phyloP scores from a whole-genome alignment of 257 asterid genomes.

The Przewalskia tangutica region DNA sequence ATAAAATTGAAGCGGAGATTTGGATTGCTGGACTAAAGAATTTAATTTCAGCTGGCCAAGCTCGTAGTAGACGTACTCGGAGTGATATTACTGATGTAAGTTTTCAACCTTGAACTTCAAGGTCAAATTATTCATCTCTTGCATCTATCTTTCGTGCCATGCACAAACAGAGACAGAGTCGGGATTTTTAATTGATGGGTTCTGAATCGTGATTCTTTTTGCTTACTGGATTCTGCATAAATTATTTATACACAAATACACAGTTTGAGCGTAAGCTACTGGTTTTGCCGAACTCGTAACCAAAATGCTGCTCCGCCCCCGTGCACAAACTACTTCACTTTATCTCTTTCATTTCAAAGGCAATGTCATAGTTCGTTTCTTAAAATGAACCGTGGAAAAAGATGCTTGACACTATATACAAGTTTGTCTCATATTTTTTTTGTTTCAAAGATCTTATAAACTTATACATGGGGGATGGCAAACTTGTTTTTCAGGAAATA shows the following conservation, averaged over 20 bases:
- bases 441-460: not conserved
- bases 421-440: not conserved
- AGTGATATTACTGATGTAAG: conserved; percentile 80
- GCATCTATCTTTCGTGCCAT: not conserved
- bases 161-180: not conserved
- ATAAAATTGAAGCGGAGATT: conserved; percentile 72
- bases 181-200: no score
- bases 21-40: conserved; percentile 86
- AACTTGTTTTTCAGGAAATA: not conserved
- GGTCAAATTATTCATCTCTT: not conserved
- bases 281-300: no score
- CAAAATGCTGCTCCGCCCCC: no score
- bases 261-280: no score
- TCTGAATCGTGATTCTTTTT: no score
- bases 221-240: no score
- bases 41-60: conserved; percentile 52
- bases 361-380: not conserved
- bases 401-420: not conserved
- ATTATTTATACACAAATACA: no score
- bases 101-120: conserved; percentile 1
- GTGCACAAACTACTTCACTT: not conserved
- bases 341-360: not conserved
- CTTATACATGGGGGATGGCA: not conserved
- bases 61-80: conserved; percentile 58
- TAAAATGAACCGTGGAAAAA: not conserved